Conservation (phyloP, 495 filamentous ascomycete species). For the Collariella sp. region DNA sequence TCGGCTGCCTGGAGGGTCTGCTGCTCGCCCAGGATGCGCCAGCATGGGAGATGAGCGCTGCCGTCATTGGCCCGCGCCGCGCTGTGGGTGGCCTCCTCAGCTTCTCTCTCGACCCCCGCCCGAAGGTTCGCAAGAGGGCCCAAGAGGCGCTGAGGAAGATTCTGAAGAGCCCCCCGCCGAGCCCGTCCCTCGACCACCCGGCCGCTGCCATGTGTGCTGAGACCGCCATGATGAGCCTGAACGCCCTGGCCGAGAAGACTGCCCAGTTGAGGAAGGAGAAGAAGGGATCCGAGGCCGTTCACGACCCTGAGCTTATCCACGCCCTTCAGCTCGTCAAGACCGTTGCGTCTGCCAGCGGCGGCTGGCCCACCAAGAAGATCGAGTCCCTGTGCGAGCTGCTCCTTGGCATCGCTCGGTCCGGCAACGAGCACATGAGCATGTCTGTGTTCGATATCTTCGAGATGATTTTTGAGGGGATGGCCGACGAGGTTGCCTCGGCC, state of each 20-base stretch:
- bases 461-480: constrained; percentile 85
- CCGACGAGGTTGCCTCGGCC: constrained; percentile 70
- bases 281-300: constrained; percentile 50
- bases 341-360: constrained; percentile 72
- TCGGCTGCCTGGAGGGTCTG: constrained; percentile 84
- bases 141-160: constrained; percentile 82
- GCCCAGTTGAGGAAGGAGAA: constrained; percentile 56
- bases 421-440: constrained; percentile 91
- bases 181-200: constrained; percentile 84
- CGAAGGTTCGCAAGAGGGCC: constrained; percentile 90
- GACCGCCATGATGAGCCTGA: constrained; percentile 67
- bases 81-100: constrained; percentile 80
- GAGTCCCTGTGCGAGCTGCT: constrained; percentile 82
- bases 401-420: constrained; percentile 76
- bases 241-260: constrained; percentile 53
- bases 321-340: constrained; percentile 84
- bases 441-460: constrained; percentile 95
- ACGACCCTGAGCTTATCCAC: constrained; percentile 82
- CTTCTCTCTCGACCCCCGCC: constrained; percentile 76
- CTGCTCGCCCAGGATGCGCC: constrained; percentile 78
- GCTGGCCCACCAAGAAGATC: constrained; percentile 96
- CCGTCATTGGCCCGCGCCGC: constrained; percentile 76
- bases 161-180: constrained; percentile 73
- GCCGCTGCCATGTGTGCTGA: constrained; percentile 94
- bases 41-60: constrained; percentile 78